Evolutionary conservation across 1,284 basidiomycete species (phyloP).

Genomic region (Exobasidium cylindrosporum): DNA sequence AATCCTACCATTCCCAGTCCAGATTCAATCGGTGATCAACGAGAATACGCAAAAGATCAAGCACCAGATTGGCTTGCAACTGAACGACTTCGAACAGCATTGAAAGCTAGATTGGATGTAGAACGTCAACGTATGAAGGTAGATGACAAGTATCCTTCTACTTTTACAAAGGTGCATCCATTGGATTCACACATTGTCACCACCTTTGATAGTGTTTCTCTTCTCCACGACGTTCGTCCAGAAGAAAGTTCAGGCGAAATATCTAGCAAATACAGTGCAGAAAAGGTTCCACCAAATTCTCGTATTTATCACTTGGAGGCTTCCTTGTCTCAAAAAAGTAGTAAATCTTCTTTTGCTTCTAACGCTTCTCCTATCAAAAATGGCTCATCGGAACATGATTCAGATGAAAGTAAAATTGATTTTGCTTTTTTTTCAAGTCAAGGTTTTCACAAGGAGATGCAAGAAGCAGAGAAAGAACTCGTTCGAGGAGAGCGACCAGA

Average conservation of each 20-base stretch:
- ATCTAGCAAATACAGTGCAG: neutral
- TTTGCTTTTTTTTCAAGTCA: slow-evolving; percentile 51
- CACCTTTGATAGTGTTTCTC: slow-evolving; percentile 73
- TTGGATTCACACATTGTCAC: slow-evolving; percentile 74
- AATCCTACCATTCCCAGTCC: slow-evolving; percentile 33
- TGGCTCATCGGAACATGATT: slow-evolving; percentile 48
- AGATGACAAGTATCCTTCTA: slow-evolving; percentile 22
- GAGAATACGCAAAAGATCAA: slow-evolving; percentile 27
- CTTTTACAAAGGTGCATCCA: slow-evolving; percentile 36
- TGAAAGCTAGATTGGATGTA: slow-evolving; percentile 35
- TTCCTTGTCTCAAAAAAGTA: slow-evolving; percentile 33
- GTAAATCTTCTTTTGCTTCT: neutral
- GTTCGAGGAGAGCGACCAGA: slow-evolving; percentile 17
- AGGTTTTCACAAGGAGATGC: slow-evolving; percentile 43
- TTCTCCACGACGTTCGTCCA: slow-evolving; percentile 19
- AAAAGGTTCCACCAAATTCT: neutral
- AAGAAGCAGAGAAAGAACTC: slow-evolving; percentile 13
- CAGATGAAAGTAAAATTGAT: slow-evolving; percentile 28
- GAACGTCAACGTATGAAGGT: slow-evolving; percentile 58
- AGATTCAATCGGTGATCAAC: slow-evolving; percentile 29
- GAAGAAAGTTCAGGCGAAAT: neutral
- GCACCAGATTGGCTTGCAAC: slow-evolving; percentile 49
- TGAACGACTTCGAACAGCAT: slow-evolving; percentile 52
- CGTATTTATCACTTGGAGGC: slow-evolving; percentile 29
- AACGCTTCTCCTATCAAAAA: neutral